phyloP scores from a whole-genome alignment of 345 rosid species.

The Bretschneidera sinensis region DNA sequence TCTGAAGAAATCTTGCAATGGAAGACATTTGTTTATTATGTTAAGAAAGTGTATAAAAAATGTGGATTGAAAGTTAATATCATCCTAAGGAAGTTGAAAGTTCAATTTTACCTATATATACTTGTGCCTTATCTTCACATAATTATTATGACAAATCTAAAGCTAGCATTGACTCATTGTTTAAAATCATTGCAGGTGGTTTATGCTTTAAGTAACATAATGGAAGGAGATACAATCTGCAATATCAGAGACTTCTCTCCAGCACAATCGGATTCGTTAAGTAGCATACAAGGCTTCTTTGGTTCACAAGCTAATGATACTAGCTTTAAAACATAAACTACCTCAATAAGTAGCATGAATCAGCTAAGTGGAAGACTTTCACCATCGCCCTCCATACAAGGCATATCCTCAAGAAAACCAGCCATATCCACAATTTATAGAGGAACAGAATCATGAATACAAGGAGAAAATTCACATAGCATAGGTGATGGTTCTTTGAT shows the following conservation, averaged over 20 bases:
- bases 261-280: constrained; percentile 28
- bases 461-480: too few species aligned
- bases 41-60: too few species aligned
- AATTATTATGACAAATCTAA: too few species aligned
- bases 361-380: constrained; percentile 11
- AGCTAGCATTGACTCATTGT: not conserved
- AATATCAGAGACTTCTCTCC: constrained; percentile 34
- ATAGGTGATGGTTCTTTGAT: too few species aligned
- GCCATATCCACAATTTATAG: not conserved
- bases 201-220: constrained; percentile 31
- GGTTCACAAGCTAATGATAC: constrained; percentile 31
- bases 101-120: too few species aligned
- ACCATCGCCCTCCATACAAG: constrained; percentile 22
- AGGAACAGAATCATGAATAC: too few species aligned
- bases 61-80: too few species aligned
- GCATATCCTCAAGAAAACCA: not conserved
- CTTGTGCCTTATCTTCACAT: too few species aligned
- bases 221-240: constrained; percentile 23
- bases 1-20: too few species aligned
- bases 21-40: too few species aligned
- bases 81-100: too few species aligned
- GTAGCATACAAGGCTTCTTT: constrained; percentile 17
- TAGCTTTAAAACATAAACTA: constrained; percentile 12
- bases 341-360: constrained; percentile 1
- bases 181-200: constrained; percentile 38